A percentile compares a stretch with the other conserved stretches of the same genome.
phyloP scores from a whole-genome alignment of 306 rosid species.

The Dryas octopetala region DNA sequence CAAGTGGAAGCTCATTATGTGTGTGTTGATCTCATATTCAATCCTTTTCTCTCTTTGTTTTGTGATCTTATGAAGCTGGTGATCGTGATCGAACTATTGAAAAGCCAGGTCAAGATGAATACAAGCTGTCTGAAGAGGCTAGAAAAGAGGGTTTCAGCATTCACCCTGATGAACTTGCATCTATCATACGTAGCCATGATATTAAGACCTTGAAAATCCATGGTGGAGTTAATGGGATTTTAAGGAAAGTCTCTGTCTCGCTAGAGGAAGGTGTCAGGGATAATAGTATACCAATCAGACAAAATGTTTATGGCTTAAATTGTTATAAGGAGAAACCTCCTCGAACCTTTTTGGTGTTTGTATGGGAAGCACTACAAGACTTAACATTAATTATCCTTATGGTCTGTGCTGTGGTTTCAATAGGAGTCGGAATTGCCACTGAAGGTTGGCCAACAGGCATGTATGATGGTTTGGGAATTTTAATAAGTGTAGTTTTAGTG shows the following conservation, averaged over 20 bases:
- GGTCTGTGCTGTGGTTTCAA: conserved; percentile 79
- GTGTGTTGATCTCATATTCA: conserved; percentile 22
- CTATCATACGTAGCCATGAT: conserved; percentile 65
- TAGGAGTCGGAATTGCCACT: conserved; percentile 80
- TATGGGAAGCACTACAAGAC: conserved; percentile 94
- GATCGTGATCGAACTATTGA: not conserved
- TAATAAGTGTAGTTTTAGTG: conserved; percentile 73
- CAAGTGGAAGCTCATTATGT: conserved; percentile 6
- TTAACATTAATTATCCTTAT: conserved; percentile 79
- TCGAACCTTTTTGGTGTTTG: conserved; percentile 60
- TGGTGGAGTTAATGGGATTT: conserved; percentile 62
- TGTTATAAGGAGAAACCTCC: conserved; percentile 75
- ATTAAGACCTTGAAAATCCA: conserved; percentile 36
- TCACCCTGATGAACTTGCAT: conserved; percentile 87
- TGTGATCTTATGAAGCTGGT: conserved; percentile 58
- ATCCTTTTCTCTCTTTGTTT: conserved; percentile 18
- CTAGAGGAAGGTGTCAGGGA: conserved; percentile 57
- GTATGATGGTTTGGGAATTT: conserved; percentile 89
- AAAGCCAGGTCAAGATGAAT: conserved; percentile 38
- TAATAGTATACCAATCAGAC: conserved; percentile 50
- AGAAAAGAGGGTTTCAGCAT: conserved; percentile 69
- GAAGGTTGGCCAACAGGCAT: conserved; percentile 94
- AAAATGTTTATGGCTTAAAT: conserved; percentile 73
- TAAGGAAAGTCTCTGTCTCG: conserved; percentile 52
- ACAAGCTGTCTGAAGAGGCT: conserved; percentile 61